Base-by-base conservation (phyloP, 179 eudicot species). In the Camellia oleifera region DNA sequence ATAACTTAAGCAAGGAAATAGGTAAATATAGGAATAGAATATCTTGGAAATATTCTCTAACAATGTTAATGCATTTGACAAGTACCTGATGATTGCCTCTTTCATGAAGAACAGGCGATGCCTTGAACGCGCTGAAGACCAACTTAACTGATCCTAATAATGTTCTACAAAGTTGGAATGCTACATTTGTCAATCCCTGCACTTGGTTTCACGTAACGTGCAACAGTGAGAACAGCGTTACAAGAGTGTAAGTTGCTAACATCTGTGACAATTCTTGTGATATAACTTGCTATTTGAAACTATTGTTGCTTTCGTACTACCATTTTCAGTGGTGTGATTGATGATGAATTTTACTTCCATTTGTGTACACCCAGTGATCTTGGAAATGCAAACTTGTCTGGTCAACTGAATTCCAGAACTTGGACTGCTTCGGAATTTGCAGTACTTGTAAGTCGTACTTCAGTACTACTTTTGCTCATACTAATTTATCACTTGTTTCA, bases 141-240 rank as follows among this genome's bases (percentile, higher is more conserved):
- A 84, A 79, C 80, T 89, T 89, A 72, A 85, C 79, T 48, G 92
- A 89, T 83, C 92, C 92, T 50, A 87, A 87, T 80, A 84, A 85
- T 82, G 87, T 89, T 77, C 82, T 89, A 46, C 88, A 89, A 85
- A 87, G 88, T 80, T 89, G 92, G 92, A 87, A 89, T 82, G 76
- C 90, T 48, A 85, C 90, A 4, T 86, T 89, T 78, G 89, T 87
- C 48, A 87, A 89, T 84, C 91, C 91, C 13, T 89, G 91, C 74
- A 87, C 87, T 69, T 89, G 92, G 92, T 85, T 85, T 85, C 92
- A 87, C 52, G 86, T 89, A 42, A 87, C 89, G 2, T 89, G 92
- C 83, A 87, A 84, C 76, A 81, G 78, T 57, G 90, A 85, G 0
- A 87, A 87, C 73, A 84, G 87, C 48, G 92, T 89, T 79, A 85